Evolutionary conservation across 257 asterid species (phyloP).

Genomic region (Solanum megistacrolobum): DNA sequence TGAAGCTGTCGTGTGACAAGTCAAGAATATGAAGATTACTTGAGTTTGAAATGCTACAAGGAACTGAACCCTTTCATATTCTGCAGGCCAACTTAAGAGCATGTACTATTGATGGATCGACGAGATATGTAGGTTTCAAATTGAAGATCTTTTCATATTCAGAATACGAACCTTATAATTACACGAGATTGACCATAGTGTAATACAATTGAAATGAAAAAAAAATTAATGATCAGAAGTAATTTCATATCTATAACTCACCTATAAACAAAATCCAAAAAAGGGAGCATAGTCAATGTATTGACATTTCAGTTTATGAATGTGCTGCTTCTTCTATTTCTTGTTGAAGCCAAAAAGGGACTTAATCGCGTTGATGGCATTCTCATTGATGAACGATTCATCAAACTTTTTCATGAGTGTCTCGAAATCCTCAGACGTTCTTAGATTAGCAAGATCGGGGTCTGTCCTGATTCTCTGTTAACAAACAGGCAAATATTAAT

Average conservation of each 20-base stretch:
- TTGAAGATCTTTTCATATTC: neutral
- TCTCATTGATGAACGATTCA: constrained; percentile 88
- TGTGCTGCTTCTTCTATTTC: constrained; percentile 19
- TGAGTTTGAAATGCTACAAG: constrained; percentile 7
- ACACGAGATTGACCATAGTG: neutral
- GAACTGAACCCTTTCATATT: no score
- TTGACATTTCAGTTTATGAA: neutral
- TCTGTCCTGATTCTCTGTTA: constrained; percentile 75
- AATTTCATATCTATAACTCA: neutral
- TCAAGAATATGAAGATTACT: constrained; percentile 15
- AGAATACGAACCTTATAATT: neutral
- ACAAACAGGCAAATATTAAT: neutral
- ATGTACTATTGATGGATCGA: neutral
- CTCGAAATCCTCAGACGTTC: constrained; percentile 56
- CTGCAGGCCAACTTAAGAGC: neutral
- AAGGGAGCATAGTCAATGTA: neutral
- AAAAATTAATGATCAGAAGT: neutral
- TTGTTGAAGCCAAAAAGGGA: constrained; percentile 78
- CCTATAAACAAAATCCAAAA: neutral
- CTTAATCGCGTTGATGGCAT: constrained; percentile 82
- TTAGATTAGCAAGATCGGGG: constrained; percentile 71
- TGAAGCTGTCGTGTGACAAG: constrained; percentile 11
- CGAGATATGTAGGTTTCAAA: neutral
- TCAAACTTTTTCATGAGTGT: constrained; percentile 67
- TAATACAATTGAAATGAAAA: neutral